Conservation (phyloP, 495 filamentous ascomycete genomes). For the Tuber magnatum region DNA sequence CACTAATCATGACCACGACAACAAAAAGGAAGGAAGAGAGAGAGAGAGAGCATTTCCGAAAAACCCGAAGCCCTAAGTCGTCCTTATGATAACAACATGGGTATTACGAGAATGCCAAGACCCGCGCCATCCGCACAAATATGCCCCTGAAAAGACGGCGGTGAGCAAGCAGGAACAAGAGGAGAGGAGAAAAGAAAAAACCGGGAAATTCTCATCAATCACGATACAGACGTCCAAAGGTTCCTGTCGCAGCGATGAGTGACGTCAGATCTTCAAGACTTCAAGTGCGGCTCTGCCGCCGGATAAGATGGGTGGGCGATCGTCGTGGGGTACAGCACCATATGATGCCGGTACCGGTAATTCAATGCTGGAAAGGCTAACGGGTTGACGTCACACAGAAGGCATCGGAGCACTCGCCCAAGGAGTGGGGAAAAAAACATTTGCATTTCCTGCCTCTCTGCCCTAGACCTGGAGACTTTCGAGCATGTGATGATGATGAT, state of each 20-base stretch:
- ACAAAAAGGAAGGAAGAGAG: too few species aligned
- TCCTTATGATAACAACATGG: too few species aligned
- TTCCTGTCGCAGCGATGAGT: background rate
- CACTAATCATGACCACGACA: too few species aligned
- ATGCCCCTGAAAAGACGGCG: too few species aligned
- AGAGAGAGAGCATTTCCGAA: too few species aligned
- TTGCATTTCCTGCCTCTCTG: background rate
- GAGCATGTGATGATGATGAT: background rate
- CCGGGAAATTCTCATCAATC: background rate
- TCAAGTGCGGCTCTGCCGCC: conserved; percentile 10
- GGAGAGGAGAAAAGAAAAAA: background rate
- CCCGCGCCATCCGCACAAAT: too few species aligned
- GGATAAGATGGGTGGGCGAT: background rate
- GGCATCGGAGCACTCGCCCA: background rate
- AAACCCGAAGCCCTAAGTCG: too few species aligned
- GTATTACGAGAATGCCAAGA: too few species aligned
- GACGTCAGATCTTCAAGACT: conserved; percentile 16
- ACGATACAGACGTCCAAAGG: background rate
- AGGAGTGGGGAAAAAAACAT: background rate
- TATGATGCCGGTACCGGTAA: conserved; percentile 4
- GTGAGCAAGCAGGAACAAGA: too few species aligned
- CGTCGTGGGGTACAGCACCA: conserved; percentile 8
- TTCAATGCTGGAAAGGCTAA: conserved; percentile 7
- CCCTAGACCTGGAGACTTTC: background rate
- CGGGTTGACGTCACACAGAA: conserved; percentile 23